phyloP scores from a whole-genome alignment of 2,329 filamentous ascomycete species.

The Claviceps africana region DNA sequence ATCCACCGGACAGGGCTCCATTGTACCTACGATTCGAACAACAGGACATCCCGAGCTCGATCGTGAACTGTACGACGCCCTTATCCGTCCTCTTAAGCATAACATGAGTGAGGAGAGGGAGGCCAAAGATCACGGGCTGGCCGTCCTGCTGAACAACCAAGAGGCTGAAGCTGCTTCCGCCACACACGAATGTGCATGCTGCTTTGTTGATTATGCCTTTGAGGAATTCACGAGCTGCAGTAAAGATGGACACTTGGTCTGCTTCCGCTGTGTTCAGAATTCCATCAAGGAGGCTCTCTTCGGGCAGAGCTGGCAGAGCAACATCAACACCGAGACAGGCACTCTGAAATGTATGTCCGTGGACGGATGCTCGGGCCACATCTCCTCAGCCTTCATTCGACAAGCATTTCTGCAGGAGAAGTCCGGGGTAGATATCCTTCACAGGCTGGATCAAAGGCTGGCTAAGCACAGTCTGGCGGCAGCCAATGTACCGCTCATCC shows the following conservation, averaged over 20 bases:
- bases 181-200: constrained; percentile 62
- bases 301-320: constrained; percentile 80
- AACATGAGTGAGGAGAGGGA: constrained; percentile 30
- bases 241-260: constrained; percentile 56
- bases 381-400: constrained; percentile 55
- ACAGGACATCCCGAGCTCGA: constrained; percentile 54
- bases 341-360: constrained; percentile 77
- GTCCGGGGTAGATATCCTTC: constrained; percentile 56
- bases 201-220: constrained; percentile 56
- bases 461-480: constrained; percentile 63
- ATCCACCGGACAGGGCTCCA: constrained; percentile 38
- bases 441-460: constrained; percentile 65
- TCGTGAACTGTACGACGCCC: constrained; percentile 43
- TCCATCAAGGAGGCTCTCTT: constrained; percentile 80
- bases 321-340: constrained; percentile 56
- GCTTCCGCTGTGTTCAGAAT: constrained; percentile 68
- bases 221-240: constrained; percentile 64
- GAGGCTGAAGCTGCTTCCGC: constrained; percentile 44
- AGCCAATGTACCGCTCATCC: constrained; percentile 59
- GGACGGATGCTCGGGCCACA: constrained; percentile 59
- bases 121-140: constrained; percentile 37
- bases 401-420: constrained; percentile 58
- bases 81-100: constrained; percentile 39
- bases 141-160: constrained; percentile 38
- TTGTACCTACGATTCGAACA: constrained; percentile 46